Evolutionary conservation across 805 yeast species (phyloP).

Genomic region (Pichia ethanolica): DNA sequence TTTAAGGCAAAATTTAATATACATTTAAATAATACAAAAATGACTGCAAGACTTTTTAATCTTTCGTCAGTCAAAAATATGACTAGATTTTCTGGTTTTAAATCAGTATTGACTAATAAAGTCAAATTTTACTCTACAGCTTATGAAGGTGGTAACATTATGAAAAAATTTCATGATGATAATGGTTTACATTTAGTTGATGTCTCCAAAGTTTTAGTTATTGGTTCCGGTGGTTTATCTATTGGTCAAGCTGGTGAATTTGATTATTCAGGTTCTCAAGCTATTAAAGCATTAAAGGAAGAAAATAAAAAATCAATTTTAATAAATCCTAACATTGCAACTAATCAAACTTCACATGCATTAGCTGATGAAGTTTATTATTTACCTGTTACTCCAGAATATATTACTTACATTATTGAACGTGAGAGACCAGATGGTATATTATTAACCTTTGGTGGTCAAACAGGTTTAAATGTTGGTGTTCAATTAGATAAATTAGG

Average conservation of each 20-base stretch:
- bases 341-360: slow-evolving; percentile 92
- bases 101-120: slow-evolving; percentile 1
- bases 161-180: slow-evolving; percentile 50
- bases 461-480: slow-evolving; percentile 94
- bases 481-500: slow-evolving; percentile 93
- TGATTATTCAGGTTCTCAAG: slow-evolving; percentile 96
- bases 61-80: slow-evolving; percentile 3
- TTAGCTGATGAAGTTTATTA: slow-evolving; percentile 93
- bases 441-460: slow-evolving; percentile 95
- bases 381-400: slow-evolving; percentile 95
- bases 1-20: no score
- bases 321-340: slow-evolving; percentile 93
- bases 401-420: slow-evolving; percentile 89
- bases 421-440: slow-evolving; percentile 96
- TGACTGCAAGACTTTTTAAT: neutral
- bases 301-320: slow-evolving; percentile 79
- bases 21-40: neutral
- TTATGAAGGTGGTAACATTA: slow-evolving; percentile 58
- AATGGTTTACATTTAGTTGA: slow-evolving; percentile 66
- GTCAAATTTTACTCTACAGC: slow-evolving; percentile 14
- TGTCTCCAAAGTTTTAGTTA: slow-evolving; percentile 78
- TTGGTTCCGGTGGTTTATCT: slow-evolving; percentile 96
- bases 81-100: slow-evolving; percentile 7
- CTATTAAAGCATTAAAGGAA: slow-evolving; percentile 90
- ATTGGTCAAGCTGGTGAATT: slow-evolving; percentile 99